Base-by-base conservation (phyloP, 805 yeast species). In the Cyberlindnera galapagoensis region DNA sequence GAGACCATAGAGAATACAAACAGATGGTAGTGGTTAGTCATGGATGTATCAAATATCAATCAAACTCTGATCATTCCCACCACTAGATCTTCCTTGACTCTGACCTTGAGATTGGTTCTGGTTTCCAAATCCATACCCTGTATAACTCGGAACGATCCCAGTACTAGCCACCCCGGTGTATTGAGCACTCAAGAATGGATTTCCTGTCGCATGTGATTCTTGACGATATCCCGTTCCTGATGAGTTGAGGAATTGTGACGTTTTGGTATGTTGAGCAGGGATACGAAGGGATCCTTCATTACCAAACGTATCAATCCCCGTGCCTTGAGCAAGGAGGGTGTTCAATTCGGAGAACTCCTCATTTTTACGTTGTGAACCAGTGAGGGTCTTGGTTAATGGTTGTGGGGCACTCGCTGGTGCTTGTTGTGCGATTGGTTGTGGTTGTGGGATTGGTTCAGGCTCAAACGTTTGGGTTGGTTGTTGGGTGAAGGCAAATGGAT, bases 91-190 rank as follows among this genome's bases (percentile, higher is more conserved):
- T 31, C 37, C 35, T 30, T 37, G 37, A 10, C 30, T 37, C 17
- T 42, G 46, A n/a, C n/a, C n/a, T 30, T 40, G 42, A 14, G 35
- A 11, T 30, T 44, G 53, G 19, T 57, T 59, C 41, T 78, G 85
- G 46, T 87, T 88, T 30, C 97, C 97, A 59, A 88, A 88, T 1
- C 97, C 97, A 52, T 76, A 87, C 3, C 97, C 97, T 2, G 97
- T 88, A 51, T 82, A 79, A 3, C 92, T 77, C 6, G 95, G 88
- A 30, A 80, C 75, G 38, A 86, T 70, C 18, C 63, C 67, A 10
- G 83, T 66, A 21, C 77, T 65, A 19, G 83, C 77, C 20, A 79
- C 69, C 20, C 87, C 87, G 1, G 85, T 78, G 52, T 76, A 82
- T 52, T 86, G 94, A 19, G 75, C 69, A 34, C 69, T 74, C 66